A percentile compares a stretch with the other conserved stretches of the same genome.
Conservation (phyloP, 1,284 basidiomycete species). For the Cystobasidium slooffiae region DNA sequence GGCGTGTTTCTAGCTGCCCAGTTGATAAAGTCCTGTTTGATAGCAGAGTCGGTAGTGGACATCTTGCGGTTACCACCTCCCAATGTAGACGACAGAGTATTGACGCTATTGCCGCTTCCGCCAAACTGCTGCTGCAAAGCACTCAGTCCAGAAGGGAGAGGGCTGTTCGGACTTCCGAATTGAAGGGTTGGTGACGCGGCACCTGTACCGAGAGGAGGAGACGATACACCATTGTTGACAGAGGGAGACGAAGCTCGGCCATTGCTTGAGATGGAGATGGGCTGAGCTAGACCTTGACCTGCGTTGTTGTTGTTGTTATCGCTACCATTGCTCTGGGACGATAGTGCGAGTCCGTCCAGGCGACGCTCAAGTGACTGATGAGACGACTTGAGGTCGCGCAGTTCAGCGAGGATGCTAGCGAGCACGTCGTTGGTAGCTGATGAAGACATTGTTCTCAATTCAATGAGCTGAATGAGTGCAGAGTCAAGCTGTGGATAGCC, state of each 20-base stretch:
- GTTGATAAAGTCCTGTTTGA: slow-evolving; percentile 37
- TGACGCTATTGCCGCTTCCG: not conserved
- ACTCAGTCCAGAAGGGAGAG: not conserved
- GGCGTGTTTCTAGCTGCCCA: slow-evolving; percentile 30
- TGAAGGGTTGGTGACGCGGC: slow-evolving; percentile 16
- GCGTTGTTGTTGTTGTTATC: slow-evolving; percentile 5
- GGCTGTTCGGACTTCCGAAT: slow-evolving; percentile 16
- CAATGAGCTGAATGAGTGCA: too few relatives aligned
- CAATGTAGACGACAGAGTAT: not conserved
- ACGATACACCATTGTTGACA: slow-evolving; percentile 2
- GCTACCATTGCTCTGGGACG: slow-evolving; percentile 3
- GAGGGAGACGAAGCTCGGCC: slow-evolving; percentile 5
- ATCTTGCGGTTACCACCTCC: not conserved
- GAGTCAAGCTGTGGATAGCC: not conserved
- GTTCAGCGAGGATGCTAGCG: slow-evolving; percentile 50
- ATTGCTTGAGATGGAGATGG: slow-evolving; percentile 24
- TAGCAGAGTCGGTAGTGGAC: not conserved
- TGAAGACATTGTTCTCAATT: not conserved
- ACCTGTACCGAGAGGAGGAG: not conserved
- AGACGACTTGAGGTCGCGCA: slow-evolving; percentile 49
- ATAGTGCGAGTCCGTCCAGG: slow-evolving; percentile 47
- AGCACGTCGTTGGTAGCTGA: slow-evolving; percentile 44
- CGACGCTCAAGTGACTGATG: slow-evolving; percentile 49
- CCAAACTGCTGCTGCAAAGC: slow-evolving; percentile 1
- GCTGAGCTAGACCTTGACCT: slow-evolving; percentile 13